These are phyloP conservation scores for Chrysoporthe austroafricana DNA, from an alignment of 2,329 filamentous ascomycete species.

Conservation along the genomic window DNA sequence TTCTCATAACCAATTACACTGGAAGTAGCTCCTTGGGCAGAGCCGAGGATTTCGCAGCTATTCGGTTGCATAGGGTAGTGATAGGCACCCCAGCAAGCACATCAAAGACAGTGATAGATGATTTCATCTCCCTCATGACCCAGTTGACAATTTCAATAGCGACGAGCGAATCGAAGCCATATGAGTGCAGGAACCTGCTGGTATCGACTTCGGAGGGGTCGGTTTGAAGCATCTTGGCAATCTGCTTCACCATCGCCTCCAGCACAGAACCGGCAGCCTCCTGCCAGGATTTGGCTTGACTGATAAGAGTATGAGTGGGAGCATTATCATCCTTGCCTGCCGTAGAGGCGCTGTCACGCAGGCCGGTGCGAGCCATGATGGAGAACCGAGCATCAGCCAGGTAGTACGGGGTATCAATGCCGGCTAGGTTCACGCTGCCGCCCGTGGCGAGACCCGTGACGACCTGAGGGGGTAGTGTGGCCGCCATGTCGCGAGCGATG, in stretches of 20 bases:
- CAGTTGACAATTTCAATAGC: slow-evolving; percentile 12
- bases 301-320: too few relatives aligned
- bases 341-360: too few relatives aligned
- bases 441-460: slow-evolving; percentile 14
- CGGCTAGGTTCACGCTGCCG: background rate
- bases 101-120: background rate
- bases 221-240: slow-evolving; percentile 24
- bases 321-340: too few relatives aligned
- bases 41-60: too few relatives aligned
- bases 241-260: slow-evolving; percentile 6
- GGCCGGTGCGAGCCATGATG: slow-evolving; percentile 22
- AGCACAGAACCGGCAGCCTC: background rate
- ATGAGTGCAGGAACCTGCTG: background rate
- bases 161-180: slow-evolving; percentile 12
- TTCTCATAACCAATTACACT: too few relatives aligned
- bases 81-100: background rate
- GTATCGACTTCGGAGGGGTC: slow-evolving; percentile 6
- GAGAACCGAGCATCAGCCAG: slow-evolving; percentile 2
- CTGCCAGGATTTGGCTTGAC: background rate
- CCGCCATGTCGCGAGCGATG: background rate
- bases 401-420: background rate
- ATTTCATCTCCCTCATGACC: slow-evolving; percentile 4
- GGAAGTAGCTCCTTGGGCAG: too few relatives aligned
- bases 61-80: too few relatives aligned
- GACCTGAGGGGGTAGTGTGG: background rate